Evolutionary conservation across 179 eudicot genomes (phyloP).

Genomic region (Spinacia oleracea): DNA sequence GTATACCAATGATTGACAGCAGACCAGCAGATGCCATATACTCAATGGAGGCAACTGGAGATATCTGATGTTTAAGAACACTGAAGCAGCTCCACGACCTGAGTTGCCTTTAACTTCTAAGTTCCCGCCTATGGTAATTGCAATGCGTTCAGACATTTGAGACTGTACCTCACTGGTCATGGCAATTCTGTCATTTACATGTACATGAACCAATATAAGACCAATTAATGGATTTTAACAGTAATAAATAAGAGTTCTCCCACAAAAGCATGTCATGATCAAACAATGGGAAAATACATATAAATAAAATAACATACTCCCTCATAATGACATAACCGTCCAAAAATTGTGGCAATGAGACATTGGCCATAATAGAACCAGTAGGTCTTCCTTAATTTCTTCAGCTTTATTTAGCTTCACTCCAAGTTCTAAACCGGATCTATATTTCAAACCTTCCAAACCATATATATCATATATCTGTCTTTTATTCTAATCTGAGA

Average conservation of each 20-base stretch:
- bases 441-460: constrained; percentile 89
- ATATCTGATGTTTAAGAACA: constrained; percentile 73
- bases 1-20: constrained; percentile 76
- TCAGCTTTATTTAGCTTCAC: constrained; percentile 79
- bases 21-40: constrained; percentile 80
- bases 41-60: constrained; percentile 69
- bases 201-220: constrained; percentile 1
- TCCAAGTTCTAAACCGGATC: constrained; percentile 96
- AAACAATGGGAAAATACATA: neutral
- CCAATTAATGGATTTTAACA: neutral
- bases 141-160: constrained; percentile 65
- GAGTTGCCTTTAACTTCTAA: constrained; percentile 66
- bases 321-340: constrained; percentile 80
- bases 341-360: constrained; percentile 77
- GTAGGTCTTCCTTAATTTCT: constrained; percentile 90
- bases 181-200: constrained; percentile 62
- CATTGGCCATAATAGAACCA: constrained; percentile 75
- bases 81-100: constrained; percentile 79
- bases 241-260: neutral
- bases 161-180: constrained; percentile 94
- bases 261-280: neutral
- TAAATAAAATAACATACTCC: constrained; percentile 52
- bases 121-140: constrained; percentile 86
- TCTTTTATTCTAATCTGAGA: constrained; percentile 79
- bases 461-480: constrained; percentile 96